Base-by-base conservation (phyloP, 495 filamentous ascomycete genomes). In the Penicillium antarcticum region DNA sequence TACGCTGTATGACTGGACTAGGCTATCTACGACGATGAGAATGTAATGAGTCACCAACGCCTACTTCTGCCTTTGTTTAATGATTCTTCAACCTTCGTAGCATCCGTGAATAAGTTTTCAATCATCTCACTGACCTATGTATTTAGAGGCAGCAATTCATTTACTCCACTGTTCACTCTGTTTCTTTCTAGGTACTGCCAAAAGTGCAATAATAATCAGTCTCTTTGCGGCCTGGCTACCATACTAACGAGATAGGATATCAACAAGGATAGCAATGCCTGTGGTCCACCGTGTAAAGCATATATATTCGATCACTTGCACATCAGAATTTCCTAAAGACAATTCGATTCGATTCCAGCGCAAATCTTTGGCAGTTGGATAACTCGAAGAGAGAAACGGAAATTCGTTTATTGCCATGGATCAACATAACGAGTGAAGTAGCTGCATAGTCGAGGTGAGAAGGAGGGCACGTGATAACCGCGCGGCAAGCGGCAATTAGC, bases 401-500 rank as follows among this genome's bases (percentile, higher is more conserved):
- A 8, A 7, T 7, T 29, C n/a, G n/a, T 29, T 8, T 7, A 29
- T 8, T 29, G 5, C 26, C 26, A 29, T 29, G 7, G 26, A 9
- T 10, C 7, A 10, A 29, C 7, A 29, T 29, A 29, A 7, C 26
- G 9, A 29, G 9, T 7, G 26, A 29, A 29, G 9, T 29, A 1
- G 26, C 26, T 29, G 8, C 8, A 10, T 8, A 29, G 2, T 29
- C 26, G 26, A 29, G 26, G 29, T 23, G 29, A 33, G 14, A 18
- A 33, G 41, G 34, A 26, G 37, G 37, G 14, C 60, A 63, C 53
- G 57, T 64, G 58, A 62, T 56, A 56, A 4, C 26, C 58, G 58
- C 55, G 59, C 60, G 58, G 31, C 21, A 59, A 31, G 52, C 61
- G 55, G 51, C 55, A 62, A 48, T 45, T 60, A 51, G 51, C 57